phyloP scores from a whole-genome alignment of 768 basidiomycete genomes.

The Peribolospora baueri region DNA sequence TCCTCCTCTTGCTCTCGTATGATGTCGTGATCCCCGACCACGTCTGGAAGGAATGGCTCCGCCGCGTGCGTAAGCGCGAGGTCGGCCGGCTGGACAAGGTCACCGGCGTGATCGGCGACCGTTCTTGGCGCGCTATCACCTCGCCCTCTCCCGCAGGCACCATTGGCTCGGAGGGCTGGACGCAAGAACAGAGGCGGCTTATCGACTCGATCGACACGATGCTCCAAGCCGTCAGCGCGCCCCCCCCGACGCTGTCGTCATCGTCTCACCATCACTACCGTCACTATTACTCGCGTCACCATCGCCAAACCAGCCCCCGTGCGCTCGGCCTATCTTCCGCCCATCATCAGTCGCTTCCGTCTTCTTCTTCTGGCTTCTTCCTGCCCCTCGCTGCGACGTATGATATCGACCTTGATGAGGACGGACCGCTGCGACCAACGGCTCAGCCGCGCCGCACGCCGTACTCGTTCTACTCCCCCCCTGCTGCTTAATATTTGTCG shows the following conservation, averaged over 20 bases:
- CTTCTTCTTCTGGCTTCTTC: neutral
- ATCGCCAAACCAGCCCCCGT: neutral
- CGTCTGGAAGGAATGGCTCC: constrained; percentile 11
- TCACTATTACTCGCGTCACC: neutral
- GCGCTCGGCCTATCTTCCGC: neutral
- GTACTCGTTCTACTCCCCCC: neutral
- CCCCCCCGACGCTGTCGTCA: neutral
- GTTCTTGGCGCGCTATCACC: constrained; percentile 5
- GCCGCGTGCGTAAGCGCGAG: neutral
- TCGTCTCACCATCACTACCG: neutral
- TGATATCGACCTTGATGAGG: neutral
- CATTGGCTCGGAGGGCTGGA: neutral
- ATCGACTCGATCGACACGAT: no score
- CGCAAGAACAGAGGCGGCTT: no score
- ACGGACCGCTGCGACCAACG: no score
- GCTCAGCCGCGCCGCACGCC: neutral
- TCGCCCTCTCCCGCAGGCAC: constrained; percentile 1
- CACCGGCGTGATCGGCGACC: constrained; percentile 5
- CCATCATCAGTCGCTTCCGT: constrained; percentile 2
- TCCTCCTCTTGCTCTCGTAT: constrained; percentile 54
- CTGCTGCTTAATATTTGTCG: neutral
- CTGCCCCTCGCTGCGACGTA: neutral
- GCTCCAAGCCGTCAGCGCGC: neutral
- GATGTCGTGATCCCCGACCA: constrained; percentile 37
- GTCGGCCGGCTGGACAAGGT: neutral